Evolutionary conservation across 192 early-diverging fungal genomes (phyloP), one percentile per base, ranked within the genome.

Genomic region (Dimargaris cristalligena): DNA sequence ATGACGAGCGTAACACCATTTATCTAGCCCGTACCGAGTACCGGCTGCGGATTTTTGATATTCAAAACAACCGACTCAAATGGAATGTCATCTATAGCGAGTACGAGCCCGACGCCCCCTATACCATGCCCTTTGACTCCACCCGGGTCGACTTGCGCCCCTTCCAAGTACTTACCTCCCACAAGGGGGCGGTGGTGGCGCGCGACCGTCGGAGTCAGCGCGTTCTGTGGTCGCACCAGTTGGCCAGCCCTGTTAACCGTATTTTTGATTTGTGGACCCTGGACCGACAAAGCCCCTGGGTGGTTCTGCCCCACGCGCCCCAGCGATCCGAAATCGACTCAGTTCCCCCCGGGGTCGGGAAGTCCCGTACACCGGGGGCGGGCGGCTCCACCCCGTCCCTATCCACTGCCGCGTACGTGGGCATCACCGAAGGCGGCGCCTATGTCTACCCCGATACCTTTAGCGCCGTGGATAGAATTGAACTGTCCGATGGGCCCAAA

Each of bases 11-110:
- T 28, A 29, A 56, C 20, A 14, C 31, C 16, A 35, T 65, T 28
- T 32, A 31, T 23, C 58, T 59, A 30, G 46, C 31, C 26, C 55
- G 50, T 30, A 56, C 44, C 28, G 48, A 47, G 33, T 54, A 49
- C 45, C 45, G 30, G 9, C 28, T 52, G n/a, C 33, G 44, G 3
- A 25, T 62, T 8, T 47, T 59, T n/a, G 29, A 57, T 57, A 26
- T 32, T 10, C 8, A n/a, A 47, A 70, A 6, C 60, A 49, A 47
- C 46, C 31, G 18, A 67, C 69, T 56, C 29, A 29, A 33, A 14
- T 56, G 54, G 54, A 14, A 33, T 23, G 31, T 56, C 30, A 14
- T 56, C 20, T 56, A 56, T 23, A 56, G 54, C 14, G 54, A 56
- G 34, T 56, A n/a, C 23, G 31, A 13, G 16, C 54, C 54, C 18